These are phyloP conservation scores for Rhodotorula sp. DNA, from an alignment of 1,284 basidiomycete genomes.

Conservation along the genomic window DNA sequence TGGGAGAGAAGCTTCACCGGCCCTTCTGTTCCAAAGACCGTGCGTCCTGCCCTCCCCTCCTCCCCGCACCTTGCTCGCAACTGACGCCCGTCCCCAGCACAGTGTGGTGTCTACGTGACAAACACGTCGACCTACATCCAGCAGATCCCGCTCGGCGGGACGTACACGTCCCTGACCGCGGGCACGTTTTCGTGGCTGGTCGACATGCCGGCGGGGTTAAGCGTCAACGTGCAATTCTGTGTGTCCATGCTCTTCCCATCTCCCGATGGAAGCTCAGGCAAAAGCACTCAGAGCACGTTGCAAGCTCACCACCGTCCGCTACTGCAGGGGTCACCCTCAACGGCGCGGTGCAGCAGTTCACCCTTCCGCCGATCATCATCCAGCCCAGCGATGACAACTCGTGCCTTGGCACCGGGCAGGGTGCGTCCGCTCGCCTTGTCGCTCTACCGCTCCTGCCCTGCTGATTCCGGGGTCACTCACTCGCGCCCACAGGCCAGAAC, in stretches of 20 bases:
- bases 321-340: constrained; percentile 24
- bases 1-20: constrained; percentile 24
- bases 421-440: background rate
- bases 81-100: background rate
- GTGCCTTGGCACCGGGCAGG: constrained; percentile 13
- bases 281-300: too few relatives aligned
- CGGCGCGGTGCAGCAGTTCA: constrained; percentile 16
- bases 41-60: background rate
- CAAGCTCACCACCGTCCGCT: too few relatives aligned
- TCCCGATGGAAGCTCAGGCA: too few relatives aligned
- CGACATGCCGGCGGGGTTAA: constrained; percentile 18
- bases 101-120: constrained; percentile 28
- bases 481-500: constrained; percentile 18
- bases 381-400: constrained; percentile 5
- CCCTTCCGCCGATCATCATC: constrained; percentile 6
- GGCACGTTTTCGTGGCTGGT: constrained; percentile 29
- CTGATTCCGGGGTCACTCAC: background rate
- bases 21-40: constrained; percentile 7
- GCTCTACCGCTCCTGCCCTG: background rate
- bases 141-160: constrained; percentile 19
- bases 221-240: constrained; percentile 25
- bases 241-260: background rate
- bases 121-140: constrained; percentile 26
- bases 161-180: background rate
- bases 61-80: too few relatives aligned